Conservation (phyloP, 208 protist genomes). For the Leishmania gerbilli region DNA sequence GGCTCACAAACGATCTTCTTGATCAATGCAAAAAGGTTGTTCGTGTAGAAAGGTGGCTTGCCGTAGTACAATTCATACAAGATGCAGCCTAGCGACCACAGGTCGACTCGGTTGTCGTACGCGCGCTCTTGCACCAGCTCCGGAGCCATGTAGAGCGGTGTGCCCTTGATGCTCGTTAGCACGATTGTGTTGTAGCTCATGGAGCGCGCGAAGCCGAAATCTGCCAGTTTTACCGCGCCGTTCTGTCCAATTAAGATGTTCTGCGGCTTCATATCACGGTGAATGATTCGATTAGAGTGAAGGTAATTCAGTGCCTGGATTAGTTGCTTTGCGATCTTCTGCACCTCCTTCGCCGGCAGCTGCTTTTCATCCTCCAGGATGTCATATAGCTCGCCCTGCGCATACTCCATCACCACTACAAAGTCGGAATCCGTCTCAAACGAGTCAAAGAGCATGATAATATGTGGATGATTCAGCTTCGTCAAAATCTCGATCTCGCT, state of each 20-base stretch:
- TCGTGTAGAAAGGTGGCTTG: conserved; percentile 96
- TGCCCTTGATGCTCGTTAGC: conserved; percentile 96
- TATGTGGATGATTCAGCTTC: conserved; percentile 96
- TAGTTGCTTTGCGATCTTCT: conserved; percentile 96
- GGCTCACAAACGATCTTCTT: conserved; percentile 94
- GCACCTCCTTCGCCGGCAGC: conserved; percentile 92
- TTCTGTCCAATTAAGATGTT: conserved; percentile 97
- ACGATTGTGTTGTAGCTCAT: conserved; percentile 96
- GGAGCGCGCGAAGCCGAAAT: conserved; percentile 98
- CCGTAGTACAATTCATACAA: conserved; percentile 98
- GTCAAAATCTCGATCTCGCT: conserved; percentile 97
- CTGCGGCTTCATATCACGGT: conserved; percentile 96
- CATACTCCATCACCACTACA: conserved; percentile 93
- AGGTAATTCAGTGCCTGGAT: conserved; percentile 97
- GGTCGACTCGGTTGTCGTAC: conserved; percentile 95
- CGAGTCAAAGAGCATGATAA: conserved; percentile 96
- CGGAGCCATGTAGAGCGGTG: conserved; percentile 97
- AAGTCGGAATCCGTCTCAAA: conserved; percentile 97
- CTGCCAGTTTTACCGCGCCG: conserved; percentile 96
- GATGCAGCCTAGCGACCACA: conserved; percentile 99
- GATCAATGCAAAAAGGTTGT: conserved; percentile 96
- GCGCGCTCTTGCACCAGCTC: conserved; percentile 94
- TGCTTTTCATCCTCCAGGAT: conserved; percentile 95
- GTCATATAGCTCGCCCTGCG: conserved; percentile 95
- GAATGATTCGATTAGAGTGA: conserved; percentile 97